Conservation (phyloP, 768 basidiomycete species). For the Tricholoma terreum region DNA sequence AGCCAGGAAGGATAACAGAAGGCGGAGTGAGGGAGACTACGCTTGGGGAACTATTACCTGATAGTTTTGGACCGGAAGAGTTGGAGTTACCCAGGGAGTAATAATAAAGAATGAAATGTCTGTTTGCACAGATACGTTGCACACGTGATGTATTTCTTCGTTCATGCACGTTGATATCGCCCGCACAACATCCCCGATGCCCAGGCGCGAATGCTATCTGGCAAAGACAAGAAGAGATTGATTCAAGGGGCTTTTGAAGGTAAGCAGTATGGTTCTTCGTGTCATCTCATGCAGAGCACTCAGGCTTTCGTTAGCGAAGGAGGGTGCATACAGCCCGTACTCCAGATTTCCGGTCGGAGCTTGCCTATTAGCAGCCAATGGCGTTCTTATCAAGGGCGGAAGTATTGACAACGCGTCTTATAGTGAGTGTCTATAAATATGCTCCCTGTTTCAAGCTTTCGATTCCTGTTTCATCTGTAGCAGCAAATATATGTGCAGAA, state of each 20-base stretch:
- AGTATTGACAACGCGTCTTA: slow-evolving; percentile 95
- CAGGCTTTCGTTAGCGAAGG: slow-evolving; percentile 46
- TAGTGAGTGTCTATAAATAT: slow-evolving; percentile 42
- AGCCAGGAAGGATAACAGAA: slow-evolving; percentile 38
- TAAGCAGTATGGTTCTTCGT: neutral
- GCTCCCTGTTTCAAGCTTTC: neutral
- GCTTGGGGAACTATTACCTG: slow-evolving; percentile 70
- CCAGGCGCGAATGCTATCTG: neutral
- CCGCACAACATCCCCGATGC: neutral
- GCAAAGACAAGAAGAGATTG: neutral
- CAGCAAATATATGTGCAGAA: slow-evolving; percentile 91
- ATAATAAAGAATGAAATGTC: neutral
- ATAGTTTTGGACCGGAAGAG: slow-evolving; percentile 87
- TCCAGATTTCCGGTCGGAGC: slow-evolving; percentile 94
- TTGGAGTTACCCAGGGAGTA: slow-evolving; percentile 47
- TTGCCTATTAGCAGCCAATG: slow-evolving; percentile 68
- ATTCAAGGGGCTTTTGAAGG: neutral
- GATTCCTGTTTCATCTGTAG: slow-evolving; percentile 34
- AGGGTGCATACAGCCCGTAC: slow-evolving; percentile 77
- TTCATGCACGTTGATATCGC: neutral
- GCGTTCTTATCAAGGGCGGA: slow-evolving; percentile 75
- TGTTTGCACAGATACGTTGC: neutral
- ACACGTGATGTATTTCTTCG: neutral
- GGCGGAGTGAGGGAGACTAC: slow-evolving; percentile 62
- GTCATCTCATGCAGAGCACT: neutral